Evolutionary conservation across 164 flowering plant species (phyloP), one percentile per base, ranked within the genome.

Genomic region (Macadamia integrifolia): DNA sequence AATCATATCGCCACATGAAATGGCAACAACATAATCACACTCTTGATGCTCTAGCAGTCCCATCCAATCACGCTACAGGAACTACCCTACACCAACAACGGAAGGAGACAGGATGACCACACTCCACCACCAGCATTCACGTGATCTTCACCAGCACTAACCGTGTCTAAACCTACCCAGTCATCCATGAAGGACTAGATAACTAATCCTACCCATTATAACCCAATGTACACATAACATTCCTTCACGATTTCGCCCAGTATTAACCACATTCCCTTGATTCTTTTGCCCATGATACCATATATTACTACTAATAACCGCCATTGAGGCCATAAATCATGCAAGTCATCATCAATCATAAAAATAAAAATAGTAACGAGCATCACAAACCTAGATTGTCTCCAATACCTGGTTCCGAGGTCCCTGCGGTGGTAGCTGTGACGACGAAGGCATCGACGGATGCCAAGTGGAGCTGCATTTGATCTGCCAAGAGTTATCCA

Each of bases 401-500:
- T 32, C 30, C n/a, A 29, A 14, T 63, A 79, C 85, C 84, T 79
- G 84, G 71, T 73, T 75, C 29, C 73, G 74, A 29, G 68, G 59
- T 61, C 70, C 82, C 44, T 28, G 75, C 23, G 71, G 61, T 12
- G 75, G 70, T 12, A 66, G 35, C 60, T 71, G 68, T 28, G 73
- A 59, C 52, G 75, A 70, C 15, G 75, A 71, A n/a, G 78, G 49
- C 61, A 62, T 2, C 3, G 75, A 64, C 32, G 64, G 61, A 46
- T 63, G 74, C 75, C 80, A 68, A 46, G 73, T 10, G 6, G 76
- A 74, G 55, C 69, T 65, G 63, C 78, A 73, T 75, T 79, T 79
- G 71, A 29, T 56, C 73, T 71, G 77, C 85, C 85, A 79, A 9
- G 76, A 65, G 67, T 65, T 68, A 9, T 82, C 82, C 85, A 79